phyloP scores from a whole-genome alignment of 805 yeast genomes.

The Teunomyces atbi region DNA sequence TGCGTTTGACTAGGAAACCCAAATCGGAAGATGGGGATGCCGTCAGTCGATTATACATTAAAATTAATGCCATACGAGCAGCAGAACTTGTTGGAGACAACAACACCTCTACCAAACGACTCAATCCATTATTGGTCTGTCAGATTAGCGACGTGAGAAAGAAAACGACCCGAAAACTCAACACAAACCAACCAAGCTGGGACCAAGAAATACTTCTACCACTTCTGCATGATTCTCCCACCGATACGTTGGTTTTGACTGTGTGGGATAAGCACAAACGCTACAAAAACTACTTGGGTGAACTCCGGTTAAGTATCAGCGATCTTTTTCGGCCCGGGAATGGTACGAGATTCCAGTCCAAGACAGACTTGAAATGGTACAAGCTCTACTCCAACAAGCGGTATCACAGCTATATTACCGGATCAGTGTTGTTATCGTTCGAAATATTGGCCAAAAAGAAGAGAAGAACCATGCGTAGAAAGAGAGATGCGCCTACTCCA shows the following conservation, averaged over 20 bases:
- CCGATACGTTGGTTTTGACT: slow-evolving; percentile 29
- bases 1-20: slow-evolving; percentile 2
- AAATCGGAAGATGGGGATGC: background rate
- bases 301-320: slow-evolving; percentile 28
- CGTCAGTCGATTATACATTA: slow-evolving; percentile 19
- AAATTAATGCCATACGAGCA: slow-evolving; percentile 38
- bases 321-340: slow-evolving; percentile 25
- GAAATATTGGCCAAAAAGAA: slow-evolving; percentile 29
- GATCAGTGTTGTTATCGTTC: slow-evolving; percentile 44
- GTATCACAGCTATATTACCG: slow-evolving; percentile 46
- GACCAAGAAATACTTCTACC: slow-evolving; percentile 34
- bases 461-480: slow-evolving; percentile 6
- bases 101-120: slow-evolving; percentile 15
- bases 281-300: slow-evolving; percentile 40
- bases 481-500: slow-evolving; percentile 1
- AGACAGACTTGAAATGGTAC: slow-evolving; percentile 43
- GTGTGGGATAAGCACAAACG: slow-evolving; percentile 43
- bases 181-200: slow-evolving; percentile 42
- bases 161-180: slow-evolving; percentile 28
- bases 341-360: slow-evolving; percentile 9
- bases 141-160: slow-evolving; percentile 28
- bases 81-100: slow-evolving; percentile 31
- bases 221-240: slow-evolving; percentile 24
- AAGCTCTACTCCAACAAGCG: slow-evolving; percentile 40
- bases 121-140: slow-evolving; percentile 39